phyloP scores from a whole-genome alignment of 768 basidiomycete genomes.

The Hortiboletus flavorubellus region DNA sequence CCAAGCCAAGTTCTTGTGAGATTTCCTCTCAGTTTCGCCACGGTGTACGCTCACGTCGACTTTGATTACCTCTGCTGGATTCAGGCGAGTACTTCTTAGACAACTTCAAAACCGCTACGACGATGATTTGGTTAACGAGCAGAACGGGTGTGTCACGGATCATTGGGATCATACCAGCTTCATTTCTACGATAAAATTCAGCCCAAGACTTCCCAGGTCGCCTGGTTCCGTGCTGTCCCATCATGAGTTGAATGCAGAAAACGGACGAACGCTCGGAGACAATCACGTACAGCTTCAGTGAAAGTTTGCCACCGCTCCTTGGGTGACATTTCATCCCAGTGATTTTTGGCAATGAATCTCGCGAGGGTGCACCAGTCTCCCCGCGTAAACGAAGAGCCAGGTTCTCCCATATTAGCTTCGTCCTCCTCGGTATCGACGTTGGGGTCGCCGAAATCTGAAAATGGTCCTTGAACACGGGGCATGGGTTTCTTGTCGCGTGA shows the following conservation, averaged over 20 bases:
- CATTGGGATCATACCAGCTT: slow-evolving; percentile 40
- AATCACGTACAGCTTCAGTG: slow-evolving; percentile 42
- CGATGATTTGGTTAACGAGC: slow-evolving; percentile 2
- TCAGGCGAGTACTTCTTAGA: slow-evolving; percentile 25
- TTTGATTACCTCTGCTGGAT: slow-evolving; percentile 8
- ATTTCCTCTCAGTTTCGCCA: slow-evolving; percentile 18
- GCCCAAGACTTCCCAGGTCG: slow-evolving; percentile 58
- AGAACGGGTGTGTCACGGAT: neutral
- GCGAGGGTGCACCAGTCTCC: slow-evolving; percentile 63
- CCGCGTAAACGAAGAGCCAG: slow-evolving; percentile 48
- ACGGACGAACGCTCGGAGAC: neutral
- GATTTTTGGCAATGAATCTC: slow-evolving; percentile 50
- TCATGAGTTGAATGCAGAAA: slow-evolving; percentile 1
- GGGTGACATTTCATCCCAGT: slow-evolving; percentile 39
- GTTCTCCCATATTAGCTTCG: slow-evolving; percentile 47
- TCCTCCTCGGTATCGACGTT: slow-evolving; percentile 28
- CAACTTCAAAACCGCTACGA: slow-evolving; percentile 24
- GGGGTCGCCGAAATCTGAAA: slow-evolving; percentile 17
- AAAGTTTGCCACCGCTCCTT: slow-evolving; percentile 58
- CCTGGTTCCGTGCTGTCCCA: slow-evolving; percentile 43
- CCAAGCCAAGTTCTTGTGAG: slow-evolving; percentile 2
- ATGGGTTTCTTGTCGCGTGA: slow-evolving; percentile 17
- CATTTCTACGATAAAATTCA: slow-evolving; percentile 54
- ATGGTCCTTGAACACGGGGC: slow-evolving; percentile 20
- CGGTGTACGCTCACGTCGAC: slow-evolving; percentile 22